phyloP scores from a whole-genome alignment of 176 grass and related monocot species.

The Puccinellia tenuiflora region DNA sequence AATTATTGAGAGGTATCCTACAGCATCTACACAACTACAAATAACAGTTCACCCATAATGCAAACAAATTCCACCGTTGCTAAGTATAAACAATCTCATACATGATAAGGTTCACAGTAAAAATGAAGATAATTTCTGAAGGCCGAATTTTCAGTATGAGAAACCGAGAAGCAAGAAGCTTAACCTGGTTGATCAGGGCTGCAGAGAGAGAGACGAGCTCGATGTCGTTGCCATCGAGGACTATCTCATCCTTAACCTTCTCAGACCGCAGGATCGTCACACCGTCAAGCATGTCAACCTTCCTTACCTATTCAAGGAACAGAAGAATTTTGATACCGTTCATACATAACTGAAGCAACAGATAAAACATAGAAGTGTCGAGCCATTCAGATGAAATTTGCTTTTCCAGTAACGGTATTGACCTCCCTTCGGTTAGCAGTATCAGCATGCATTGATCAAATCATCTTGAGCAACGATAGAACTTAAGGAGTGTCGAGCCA shows the following conservation, averaged over 20 bases:
- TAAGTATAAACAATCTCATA: not conserved
- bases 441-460: too few species aligned
- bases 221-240: constrained; percentile 73
- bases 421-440: too few species aligned
- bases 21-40: not conserved
- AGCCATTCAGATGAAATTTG: not conserved
- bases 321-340: not conserved
- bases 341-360: not conserved
- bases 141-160: not conserved
- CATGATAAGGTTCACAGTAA: not conserved
- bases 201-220: constrained; percentile 66
- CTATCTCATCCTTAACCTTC: constrained; percentile 80
- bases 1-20: not conserved
- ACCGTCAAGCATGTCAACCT: not conserved
- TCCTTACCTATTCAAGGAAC: not conserved
- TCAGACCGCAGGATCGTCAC: constrained; percentile 45
- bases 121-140: not conserved
- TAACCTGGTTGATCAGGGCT: constrained; percentile 12
- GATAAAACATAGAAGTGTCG: not conserved
- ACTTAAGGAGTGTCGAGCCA: too few species aligned
- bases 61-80: not conserved
- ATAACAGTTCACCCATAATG: not conserved
- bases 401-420: too few species aligned
- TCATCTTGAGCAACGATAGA: too few species aligned
- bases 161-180: not conserved